These are phyloP conservation scores for Candida corydali DNA, from an alignment of 805 yeast species.

Conservation along the genomic window DNA sequence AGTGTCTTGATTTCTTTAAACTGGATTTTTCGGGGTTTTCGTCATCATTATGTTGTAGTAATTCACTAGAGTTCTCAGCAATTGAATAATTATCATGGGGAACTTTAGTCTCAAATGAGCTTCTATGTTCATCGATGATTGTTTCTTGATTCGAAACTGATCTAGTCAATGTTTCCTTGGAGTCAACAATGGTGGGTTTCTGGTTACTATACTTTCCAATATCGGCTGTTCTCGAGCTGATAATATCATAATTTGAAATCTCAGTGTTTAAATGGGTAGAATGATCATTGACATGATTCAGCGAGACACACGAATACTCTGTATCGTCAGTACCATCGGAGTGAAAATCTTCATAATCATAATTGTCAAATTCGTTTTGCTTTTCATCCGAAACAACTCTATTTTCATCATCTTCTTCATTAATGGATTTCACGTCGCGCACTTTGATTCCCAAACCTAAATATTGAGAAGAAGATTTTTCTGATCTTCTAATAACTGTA, in stretches of 20 bases:
- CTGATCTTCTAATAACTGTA: constrained; percentile 17
- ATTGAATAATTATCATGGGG: constrained; percentile 5
- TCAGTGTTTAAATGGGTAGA: constrained; percentile 14
- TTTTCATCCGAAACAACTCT: background rate
- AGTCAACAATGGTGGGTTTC: constrained; percentile 23
- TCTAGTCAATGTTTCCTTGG: constrained; percentile 24
- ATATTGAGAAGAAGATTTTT: constrained; percentile 9
- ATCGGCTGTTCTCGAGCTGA: constrained; percentile 26
- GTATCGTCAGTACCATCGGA: constrained; percentile 17
- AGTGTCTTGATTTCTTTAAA: constrained; percentile 18
- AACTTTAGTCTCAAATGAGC: background rate
- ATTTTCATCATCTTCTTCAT: constrained; percentile 8
- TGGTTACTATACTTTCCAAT: constrained; percentile 21
- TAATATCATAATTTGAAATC: constrained; percentile 22
- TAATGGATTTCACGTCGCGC: constrained; percentile 3
- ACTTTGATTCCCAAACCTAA: constrained; percentile 27
- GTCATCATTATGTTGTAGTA: background rate
- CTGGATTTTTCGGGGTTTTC: background rate
- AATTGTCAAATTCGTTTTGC: constrained; percentile 10
- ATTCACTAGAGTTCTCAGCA: constrained; percentile 6
- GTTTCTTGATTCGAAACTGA: constrained; percentile 1
- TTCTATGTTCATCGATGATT: constrained; percentile 1
- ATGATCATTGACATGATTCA: constrained; percentile 2
- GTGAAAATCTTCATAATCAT: constrained; percentile 14
- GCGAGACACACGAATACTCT: constrained; percentile 6